These are phyloP conservation scores for Trichosporon sp. DNA, from an alignment of 1,284 basidiomycete species.

Conservation along the genomic window DNA sequence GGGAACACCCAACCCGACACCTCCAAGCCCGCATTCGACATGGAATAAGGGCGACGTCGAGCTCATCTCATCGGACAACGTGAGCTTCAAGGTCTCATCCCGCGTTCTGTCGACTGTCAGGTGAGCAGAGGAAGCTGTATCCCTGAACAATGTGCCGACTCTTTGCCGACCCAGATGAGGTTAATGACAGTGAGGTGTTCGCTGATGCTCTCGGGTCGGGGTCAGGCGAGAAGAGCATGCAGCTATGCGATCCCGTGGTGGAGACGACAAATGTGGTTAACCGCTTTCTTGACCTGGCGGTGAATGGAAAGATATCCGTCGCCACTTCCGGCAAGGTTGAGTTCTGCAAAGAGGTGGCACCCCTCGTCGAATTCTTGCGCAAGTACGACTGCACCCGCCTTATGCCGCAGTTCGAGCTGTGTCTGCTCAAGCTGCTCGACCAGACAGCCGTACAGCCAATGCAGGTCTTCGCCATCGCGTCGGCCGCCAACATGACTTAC, in stretches of 20 bases:
- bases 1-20: too few relatives aligned
- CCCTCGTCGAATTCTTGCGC: not conserved
- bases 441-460: not conserved
- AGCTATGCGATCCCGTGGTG: too few relatives aligned
- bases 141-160: too few relatives aligned
- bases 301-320: not conserved
- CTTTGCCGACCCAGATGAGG: too few relatives aligned
- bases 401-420: not conserved
- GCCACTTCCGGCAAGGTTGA: not conserved
- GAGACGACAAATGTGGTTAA: too few relatives aligned
- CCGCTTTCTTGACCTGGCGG: too few relatives aligned
- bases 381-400: slow-evolving; percentile 4
- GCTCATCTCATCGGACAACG: not conserved
- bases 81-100: not conserved
- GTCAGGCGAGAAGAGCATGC: too few relatives aligned
- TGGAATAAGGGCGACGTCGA: not conserved
- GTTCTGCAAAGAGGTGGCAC: not conserved
- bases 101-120: not conserved
- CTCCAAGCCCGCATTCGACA: not conserved
- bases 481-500: not conserved
- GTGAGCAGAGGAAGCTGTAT: not conserved
- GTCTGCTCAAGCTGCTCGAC: not conserved
- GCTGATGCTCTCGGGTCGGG: not conserved
- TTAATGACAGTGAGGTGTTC: not conserved
- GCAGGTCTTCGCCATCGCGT: not conserved